phyloP scores from a whole-genome alignment of 352 stramenopile genomes.

The Phytophthora sp. region DNA sequence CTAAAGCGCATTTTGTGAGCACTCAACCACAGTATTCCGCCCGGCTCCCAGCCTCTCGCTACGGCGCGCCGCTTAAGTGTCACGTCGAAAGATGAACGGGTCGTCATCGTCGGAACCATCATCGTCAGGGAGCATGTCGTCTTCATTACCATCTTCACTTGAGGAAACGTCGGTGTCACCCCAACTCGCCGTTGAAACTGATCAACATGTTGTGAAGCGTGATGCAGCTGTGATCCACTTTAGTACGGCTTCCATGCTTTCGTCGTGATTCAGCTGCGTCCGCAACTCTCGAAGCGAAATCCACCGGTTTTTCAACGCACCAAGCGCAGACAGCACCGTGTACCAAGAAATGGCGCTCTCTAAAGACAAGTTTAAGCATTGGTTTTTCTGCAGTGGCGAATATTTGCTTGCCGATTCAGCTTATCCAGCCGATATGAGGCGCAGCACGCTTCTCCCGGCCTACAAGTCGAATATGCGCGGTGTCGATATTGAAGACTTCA shows the following conservation, averaged over 20 bases:
- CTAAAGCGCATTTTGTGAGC: no score
- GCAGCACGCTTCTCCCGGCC: no score
- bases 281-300: conserved; percentile 18
- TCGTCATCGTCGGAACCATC: conserved; percentile 9
- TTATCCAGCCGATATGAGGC: not conserved
- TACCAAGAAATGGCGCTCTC: not conserved
- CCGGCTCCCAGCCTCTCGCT: not conserved
- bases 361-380: not conserved
- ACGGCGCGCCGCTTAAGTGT: not conserved
- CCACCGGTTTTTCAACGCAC: conserved; percentile 23
- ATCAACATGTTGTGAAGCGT: conserved; percentile 17
- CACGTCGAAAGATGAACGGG: not conserved
- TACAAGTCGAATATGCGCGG: no score
- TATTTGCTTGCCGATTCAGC: conserved; percentile 8
- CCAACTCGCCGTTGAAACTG: conserved; percentile 6
- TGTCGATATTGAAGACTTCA: no score
- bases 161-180: not conserved
- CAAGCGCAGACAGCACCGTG: conserved; percentile 5
- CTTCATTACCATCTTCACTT: conserved; percentile 2
- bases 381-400: not conserved
- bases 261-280: conserved; percentile 12
- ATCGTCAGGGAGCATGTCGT: not conserved
- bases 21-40: conserved; percentile 9
- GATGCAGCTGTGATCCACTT: conserved; percentile 10
- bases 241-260: not conserved